Conservation (phyloP, 1,139 yeast species). For the Blastobotrys arbuscula region DNA sequence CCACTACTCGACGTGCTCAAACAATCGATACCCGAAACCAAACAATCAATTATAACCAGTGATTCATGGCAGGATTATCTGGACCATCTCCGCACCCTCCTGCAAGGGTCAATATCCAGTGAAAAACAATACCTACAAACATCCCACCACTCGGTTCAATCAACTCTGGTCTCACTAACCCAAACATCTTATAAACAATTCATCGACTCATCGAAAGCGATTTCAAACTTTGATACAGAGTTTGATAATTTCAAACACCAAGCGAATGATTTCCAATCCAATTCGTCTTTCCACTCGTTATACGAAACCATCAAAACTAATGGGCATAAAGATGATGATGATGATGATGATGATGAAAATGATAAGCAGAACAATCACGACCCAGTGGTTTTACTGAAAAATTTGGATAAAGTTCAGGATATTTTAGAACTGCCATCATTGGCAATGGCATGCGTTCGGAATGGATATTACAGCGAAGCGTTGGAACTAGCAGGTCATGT, state of each 20-base stretch:
- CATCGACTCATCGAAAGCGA: conserved; percentile 19
- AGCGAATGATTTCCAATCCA: background rate
- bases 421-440: conserved; percentile 78
- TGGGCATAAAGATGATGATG: background rate
- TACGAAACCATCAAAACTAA: background rate
- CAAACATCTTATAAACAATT: conserved; percentile 25
- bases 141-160: conserved; percentile 18
- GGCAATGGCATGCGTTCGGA: conserved; percentile 73
- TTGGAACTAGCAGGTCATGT: conserved; percentile 71
- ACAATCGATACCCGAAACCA: conserved; percentile 20
- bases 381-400: conserved; percentile 46
- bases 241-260: conserved; percentile 18
- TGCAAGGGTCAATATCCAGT: conserved; percentile 19
- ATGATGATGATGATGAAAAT: background rate
- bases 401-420: conserved; percentile 69
- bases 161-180: conserved; percentile 23
- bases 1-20: conserved; percentile 26
- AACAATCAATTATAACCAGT: conserved; percentile 4
- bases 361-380: conserved; percentile 10
- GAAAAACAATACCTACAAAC: conserved; percentile 22
- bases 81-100: conserved; percentile 22
- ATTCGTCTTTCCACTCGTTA: background rate
- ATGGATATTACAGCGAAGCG: conserved; percentile 87
- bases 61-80: conserved; percentile 17
- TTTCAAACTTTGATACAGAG: conserved; percentile 16